A percentile compares a stretch with the other conserved stretches of the same genome.
Conservation (phyloP, 495 filamentous ascomycete genomes). For the Penicillium manginii region DNA sequence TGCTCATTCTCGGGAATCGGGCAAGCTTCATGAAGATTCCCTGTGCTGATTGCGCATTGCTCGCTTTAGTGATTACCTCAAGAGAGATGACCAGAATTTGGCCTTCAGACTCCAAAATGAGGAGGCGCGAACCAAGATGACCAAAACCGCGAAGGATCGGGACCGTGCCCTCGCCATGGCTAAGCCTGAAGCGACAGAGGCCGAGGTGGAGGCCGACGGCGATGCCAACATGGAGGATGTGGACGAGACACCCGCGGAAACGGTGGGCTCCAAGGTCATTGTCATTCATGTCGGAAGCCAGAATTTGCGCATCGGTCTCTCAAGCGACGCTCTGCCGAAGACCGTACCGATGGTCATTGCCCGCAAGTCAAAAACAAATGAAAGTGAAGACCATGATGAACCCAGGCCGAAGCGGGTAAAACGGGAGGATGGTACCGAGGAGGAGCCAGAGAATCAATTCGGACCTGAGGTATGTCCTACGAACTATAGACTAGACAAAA, state of each 20-base stretch:
- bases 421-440: slow-evolving; percentile 59
- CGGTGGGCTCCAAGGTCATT: slow-evolving; percentile 86
- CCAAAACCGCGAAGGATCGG: slow-evolving; percentile 80
- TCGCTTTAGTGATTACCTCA: slow-evolving; percentile 81
- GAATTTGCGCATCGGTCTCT: slow-evolving; percentile 88
- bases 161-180: slow-evolving; percentile 81
- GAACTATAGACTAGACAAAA: not conserved
- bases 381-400: slow-evolving; percentile 82
- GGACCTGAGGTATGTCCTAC: slow-evolving; percentile 71
- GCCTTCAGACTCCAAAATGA: slow-evolving; percentile 85
- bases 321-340: slow-evolving; percentile 92
- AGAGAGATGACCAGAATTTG: slow-evolving; percentile 94
- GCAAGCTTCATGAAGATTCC: not conserved
- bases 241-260: slow-evolving; percentile 59
- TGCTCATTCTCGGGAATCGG: not conserved
- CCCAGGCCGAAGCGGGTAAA: slow-evolving; percentile 89
- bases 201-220: slow-evolving; percentile 57
- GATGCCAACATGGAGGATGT: slow-evolving; percentile 69
- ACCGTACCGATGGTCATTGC: slow-evolving; percentile 93
- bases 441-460: slow-evolving; percentile 76
- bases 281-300: slow-evolving; percentile 98
- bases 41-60: slow-evolving; percentile 15
- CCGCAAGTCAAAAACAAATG: slow-evolving; percentile 69
- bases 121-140: slow-evolving; percentile 74
- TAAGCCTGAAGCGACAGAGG: slow-evolving; percentile 47